Percentiles rank a stretch among this genome's conserved stretches.
These are phyloP conservation scores for Aspergillus unguis DNA, from an alignment of 2,329 filamentous ascomycete genomes.

Conservation along the genomic window DNA sequence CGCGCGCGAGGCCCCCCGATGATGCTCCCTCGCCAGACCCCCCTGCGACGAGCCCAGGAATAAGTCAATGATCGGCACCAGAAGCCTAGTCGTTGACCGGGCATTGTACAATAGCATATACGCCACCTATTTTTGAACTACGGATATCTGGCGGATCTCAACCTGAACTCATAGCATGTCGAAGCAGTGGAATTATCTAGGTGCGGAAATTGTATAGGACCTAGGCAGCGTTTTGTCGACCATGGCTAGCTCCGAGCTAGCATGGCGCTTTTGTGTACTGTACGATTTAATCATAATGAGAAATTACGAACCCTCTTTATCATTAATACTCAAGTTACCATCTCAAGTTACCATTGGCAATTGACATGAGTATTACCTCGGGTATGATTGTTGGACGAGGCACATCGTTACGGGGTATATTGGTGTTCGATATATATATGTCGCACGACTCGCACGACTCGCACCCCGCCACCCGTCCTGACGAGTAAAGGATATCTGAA, in stretches of 20 bases:
- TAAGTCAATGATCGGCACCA: conserved; percentile 16
- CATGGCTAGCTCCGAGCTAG: conserved; percentile 11
- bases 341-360: too few relatives aligned
- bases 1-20: conserved; percentile 71
- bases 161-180: conserved; percentile 3
- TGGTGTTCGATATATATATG: too few relatives aligned
- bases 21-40: conserved; percentile 54
- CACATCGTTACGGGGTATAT: too few relatives aligned
- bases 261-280: conserved; percentile 15
- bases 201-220: conserved; percentile 20
- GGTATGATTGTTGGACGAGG: too few relatives aligned
- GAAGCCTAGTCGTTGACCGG: conserved; percentile 7
- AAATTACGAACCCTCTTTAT: background rate
- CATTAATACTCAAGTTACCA: too few relatives aligned
- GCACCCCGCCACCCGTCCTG: too few relatives aligned
- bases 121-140: conserved; percentile 1
- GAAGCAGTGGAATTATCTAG: conserved; percentile 1
- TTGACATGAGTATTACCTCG: too few relatives aligned
- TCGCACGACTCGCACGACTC: too few relatives aligned
- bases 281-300: conserved; percentile 21
- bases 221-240: conserved; percentile 7
- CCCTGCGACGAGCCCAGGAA: conserved; percentile 32
- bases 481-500: too few relatives aligned
- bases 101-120: conserved; percentile 33
- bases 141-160: conserved; percentile 3